A percentile compares a stretch with the other conserved stretches of the same genome.
These are phyloP conservation scores for Mycena sanguinolenta DNA, from an alignment of 768 basidiomycete species.

Conservation along the genomic window DNA sequence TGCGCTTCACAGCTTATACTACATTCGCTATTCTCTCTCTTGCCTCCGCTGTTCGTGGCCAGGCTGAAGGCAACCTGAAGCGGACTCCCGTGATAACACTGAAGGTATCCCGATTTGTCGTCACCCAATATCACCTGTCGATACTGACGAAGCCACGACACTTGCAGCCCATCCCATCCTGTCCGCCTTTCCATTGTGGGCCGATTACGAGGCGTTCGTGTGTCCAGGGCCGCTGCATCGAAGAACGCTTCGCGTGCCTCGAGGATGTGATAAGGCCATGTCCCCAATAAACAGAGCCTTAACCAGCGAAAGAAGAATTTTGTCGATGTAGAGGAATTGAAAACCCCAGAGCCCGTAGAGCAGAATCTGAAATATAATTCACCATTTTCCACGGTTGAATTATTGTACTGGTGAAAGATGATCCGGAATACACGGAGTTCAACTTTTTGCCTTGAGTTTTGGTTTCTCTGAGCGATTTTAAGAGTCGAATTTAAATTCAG, in stretches of 20 bases:
- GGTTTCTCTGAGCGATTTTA: too few species aligned
- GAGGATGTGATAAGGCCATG: not conserved
- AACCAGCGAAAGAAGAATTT: too few species aligned
- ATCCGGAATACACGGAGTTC: too few species aligned
- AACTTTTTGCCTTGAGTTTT: too few species aligned
- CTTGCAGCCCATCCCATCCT: not conserved
- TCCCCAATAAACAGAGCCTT: too few species aligned
- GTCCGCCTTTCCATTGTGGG: not conserved
- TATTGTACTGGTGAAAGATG: too few species aligned
- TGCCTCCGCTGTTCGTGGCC: not conserved
- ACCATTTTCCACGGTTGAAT: too few species aligned
- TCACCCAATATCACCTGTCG: not conserved
- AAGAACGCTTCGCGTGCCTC: conserved; percentile 9
- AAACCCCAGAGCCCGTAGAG: too few species aligned
- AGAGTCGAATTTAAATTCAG: too few species aligned
- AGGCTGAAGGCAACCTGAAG: not conserved
- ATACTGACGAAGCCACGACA: not conserved
- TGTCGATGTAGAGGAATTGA: too few species aligned
- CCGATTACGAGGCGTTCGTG: not conserved
- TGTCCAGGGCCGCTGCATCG: conserved; percentile 5
- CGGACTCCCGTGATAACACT: not conserved
- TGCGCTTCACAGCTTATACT: not conserved
- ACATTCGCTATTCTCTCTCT: conserved; percentile 3
- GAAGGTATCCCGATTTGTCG: not conserved
- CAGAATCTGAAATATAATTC: too few species aligned